These are phyloP conservation scores for Talaromyces adpressus DNA, from an alignment of 495 filamentous ascomycete species.

Conservation along the genomic window DNA sequence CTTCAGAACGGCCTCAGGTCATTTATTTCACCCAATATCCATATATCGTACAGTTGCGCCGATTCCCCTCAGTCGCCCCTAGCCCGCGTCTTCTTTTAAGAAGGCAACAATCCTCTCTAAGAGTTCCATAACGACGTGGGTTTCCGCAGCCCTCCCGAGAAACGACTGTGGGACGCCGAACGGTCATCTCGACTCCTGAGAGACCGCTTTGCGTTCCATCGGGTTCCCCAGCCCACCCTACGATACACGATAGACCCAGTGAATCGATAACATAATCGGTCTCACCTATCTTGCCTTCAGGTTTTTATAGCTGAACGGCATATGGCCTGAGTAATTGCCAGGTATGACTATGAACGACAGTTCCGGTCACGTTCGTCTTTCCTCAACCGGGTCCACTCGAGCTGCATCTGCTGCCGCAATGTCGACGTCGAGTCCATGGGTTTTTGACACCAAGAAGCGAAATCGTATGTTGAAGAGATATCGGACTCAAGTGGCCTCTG, in stretches of 20 bases:
- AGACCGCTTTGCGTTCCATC: conserved; percentile 49
- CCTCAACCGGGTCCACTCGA: conserved; percentile 18
- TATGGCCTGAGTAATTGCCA: conserved; percentile 23
- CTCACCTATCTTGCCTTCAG: neutral
- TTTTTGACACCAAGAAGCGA: conserved; percentile 32
- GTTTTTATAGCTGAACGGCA: neutral
- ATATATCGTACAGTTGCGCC: neutral
- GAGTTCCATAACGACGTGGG: neutral
- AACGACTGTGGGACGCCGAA: conserved; percentile 45
- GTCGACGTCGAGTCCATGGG: conserved; percentile 29
- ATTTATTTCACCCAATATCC: neutral
- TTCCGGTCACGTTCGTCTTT: conserved; percentile 37
- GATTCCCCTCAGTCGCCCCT: neutral
- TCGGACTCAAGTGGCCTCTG: conserved; percentile 41
- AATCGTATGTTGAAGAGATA: conserved; percentile 38
- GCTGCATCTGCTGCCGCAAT: conserved; percentile 22
- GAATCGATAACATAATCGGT: neutral
- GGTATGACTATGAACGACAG: conserved; percentile 39
- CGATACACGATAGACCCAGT: neutral
- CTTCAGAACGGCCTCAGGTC: neutral
- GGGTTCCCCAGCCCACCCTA: conserved; percentile 38
- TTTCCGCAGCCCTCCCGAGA: conserved; percentile 22
- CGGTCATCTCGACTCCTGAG: conserved; percentile 43
- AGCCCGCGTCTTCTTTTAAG: neutral
- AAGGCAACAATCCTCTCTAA: neutral